Evolutionary conservation across 257 asterid genomes (phyloP), one percentile per base, ranked within the genome.

Genomic region (Fraxinus anomala): DNA sequence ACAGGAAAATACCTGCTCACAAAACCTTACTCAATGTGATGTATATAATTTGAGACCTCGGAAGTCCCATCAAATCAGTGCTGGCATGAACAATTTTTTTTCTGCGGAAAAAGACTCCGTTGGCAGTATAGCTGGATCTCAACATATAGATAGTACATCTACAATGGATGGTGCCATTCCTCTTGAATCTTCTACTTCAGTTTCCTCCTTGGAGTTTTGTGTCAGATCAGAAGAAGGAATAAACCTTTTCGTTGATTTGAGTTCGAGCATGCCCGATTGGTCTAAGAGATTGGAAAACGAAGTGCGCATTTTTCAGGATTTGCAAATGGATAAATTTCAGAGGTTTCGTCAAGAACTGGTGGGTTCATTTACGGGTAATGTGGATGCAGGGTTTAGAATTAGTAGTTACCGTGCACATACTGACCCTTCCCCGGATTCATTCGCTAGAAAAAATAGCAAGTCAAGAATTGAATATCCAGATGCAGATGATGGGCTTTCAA

Each of bases 151-250:
- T 47, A 47, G 59, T 47, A 16, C 6, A 6, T 16, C 59, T 16
- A 47, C 59, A 47, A 16, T 16, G 59, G 59, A 47, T 47, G n/a
- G 7, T 47, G 6, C 59, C 7, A 5, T 16, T 47, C 59, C 59
- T 47, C 7, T 47, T 14, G n/a, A 47, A 47, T 47, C 59, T 14
- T 47, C 59, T 47, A 47, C 59, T 47, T 78, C 49, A 16, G 78
- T 7, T 33, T 80, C 82, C 72, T 73, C 84, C 59, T 69, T 80
- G 77, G 80, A 77, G 72, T 80, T 83, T 77, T 77, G 83, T 51
- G 82, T 80, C 75, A 73, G 71, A 24, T 83, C 84, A 36, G 80
- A 80, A 80, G 78, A 80, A 34, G 87, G 84, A 74, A 73, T 83
- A 26, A 70, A 74, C 76, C 87, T 83, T 68, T 28, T 70, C 40